phyloP scores from a whole-genome alignment of 805 yeast species.

The Lipomyces mesembrius region DNA sequence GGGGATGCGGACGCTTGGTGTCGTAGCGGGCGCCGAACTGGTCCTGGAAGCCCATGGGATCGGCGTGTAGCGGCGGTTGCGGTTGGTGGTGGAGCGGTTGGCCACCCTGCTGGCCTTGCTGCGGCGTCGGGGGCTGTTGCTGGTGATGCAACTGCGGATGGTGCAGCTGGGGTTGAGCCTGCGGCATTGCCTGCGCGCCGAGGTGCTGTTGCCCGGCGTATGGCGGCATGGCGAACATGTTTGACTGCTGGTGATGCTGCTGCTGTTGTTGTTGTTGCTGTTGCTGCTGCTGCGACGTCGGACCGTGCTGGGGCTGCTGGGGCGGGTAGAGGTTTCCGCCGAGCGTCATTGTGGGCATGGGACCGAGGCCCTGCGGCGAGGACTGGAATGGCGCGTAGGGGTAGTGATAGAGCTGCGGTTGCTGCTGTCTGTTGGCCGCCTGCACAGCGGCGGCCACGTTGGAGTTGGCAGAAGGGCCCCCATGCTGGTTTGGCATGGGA shows the following conservation, averaged over 20 bases:
- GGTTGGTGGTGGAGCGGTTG: slow-evolving; percentile 3
- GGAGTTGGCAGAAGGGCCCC: neutral
- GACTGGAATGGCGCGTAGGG: slow-evolving; percentile 7
- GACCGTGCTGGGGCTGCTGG: slow-evolving; percentile 19
- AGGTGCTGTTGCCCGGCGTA: slow-evolving; percentile 5
- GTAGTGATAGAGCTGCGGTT: slow-evolving; percentile 2
- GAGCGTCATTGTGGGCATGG: slow-evolving; percentile 6
- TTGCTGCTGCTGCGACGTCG: slow-evolving; percentile 15
- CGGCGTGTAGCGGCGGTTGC: neutral
- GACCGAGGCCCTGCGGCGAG: neutral
- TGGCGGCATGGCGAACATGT: slow-evolving; percentile 1
- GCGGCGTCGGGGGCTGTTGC: slow-evolving; percentile 10
- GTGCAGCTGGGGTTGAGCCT: neutral
- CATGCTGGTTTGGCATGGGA: slow-evolving; percentile 1
- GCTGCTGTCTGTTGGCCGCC: slow-evolving; percentile 16
- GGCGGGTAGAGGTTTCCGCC: slow-evolving; percentile 5
- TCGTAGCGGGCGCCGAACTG: slow-evolving; percentile 4
- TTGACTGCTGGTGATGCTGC: slow-evolving; percentile 19
- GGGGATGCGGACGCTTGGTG: slow-evolving; percentile 9
- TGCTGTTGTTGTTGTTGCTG: slow-evolving; percentile 14
- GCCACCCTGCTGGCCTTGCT: slow-evolving; percentile 6
- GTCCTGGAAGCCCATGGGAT: slow-evolving; percentile 3
- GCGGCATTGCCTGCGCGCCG: slow-evolving; percentile 3
- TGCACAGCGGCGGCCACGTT: neutral
- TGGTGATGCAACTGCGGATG: slow-evolving; percentile 14